Evolutionary conservation across 148 eudicot genomes (phyloP).

Genomic region (Vaccinium corymbosum): DNA sequence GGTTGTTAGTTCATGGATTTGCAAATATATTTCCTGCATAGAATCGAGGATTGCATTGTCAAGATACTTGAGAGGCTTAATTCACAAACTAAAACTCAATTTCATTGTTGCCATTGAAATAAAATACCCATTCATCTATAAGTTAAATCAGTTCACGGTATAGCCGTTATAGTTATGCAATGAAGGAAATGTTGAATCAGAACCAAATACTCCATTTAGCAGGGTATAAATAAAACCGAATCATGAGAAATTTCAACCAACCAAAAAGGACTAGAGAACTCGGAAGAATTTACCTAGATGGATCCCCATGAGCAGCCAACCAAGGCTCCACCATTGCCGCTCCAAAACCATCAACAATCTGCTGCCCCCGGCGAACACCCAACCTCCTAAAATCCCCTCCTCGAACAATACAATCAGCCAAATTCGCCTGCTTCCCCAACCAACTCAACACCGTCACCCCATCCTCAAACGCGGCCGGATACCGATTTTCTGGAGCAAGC

Average conservation of each 20-base stretch:
- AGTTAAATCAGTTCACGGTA: background rate
- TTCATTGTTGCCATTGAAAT: background rate
- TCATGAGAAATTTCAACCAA: background rate
- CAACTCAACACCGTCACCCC: conserved; percentile 81
- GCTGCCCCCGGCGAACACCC: conserved; percentile 45
- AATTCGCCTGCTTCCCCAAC: conserved; percentile 79
- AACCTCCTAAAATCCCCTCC: conserved; percentile 42
- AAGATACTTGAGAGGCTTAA: background rate
- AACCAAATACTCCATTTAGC: background rate
- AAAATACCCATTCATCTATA: background rate
- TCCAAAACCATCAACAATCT: conserved; percentile 61
- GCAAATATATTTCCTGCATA: background rate
- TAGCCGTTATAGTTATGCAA: background rate
- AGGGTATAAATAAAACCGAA: background rate
- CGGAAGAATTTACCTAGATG: conserved; percentile 56
- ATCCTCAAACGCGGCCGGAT: conserved; percentile 92
- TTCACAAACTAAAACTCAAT: background rate
- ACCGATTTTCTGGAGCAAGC: conserved; percentile 84
- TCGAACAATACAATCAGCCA: conserved; percentile 63
- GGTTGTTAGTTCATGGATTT: background rate
- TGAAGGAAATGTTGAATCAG: background rate
- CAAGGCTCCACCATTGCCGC: conserved; percentile 82
- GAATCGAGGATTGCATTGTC: background rate
- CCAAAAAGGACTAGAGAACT: background rate
- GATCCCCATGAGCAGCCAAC: conserved; percentile 96